Evolutionary conservation across 352 stramenopile species (phyloP), one percentile per base, ranked within the genome.

Genomic region (Lagenidium sp.): DNA sequence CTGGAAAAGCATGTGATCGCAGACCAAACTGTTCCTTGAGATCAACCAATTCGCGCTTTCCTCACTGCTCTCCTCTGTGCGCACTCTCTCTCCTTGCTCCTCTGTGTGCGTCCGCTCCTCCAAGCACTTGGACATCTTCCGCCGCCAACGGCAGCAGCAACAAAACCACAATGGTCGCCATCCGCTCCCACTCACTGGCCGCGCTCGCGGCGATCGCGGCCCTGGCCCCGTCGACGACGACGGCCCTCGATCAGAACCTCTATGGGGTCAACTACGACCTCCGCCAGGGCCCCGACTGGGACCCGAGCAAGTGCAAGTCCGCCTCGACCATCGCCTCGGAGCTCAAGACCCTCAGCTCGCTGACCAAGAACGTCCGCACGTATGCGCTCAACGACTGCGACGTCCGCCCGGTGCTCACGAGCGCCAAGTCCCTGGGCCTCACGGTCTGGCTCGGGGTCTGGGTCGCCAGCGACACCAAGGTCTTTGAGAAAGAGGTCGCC

Each of bases 201-300:
- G 28, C 28, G 8, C 28, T 32, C 28, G 8, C 28, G 8, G 28
- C 46, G 12, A 34, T 60, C 26, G 11, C 53, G 22, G 60, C 68
- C 36, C 34, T 76, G 44, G 50, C 74, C 30, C 48, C 47, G 13
- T 45, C 50, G 10, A 44, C 58, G 15, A 25, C 69, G 4, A 44
- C 48, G n/a, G 76, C 76, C 48, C 58, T 88, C 36, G 74, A 89
- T 60, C 62, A 82, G 60, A 53, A 68, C 56, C 65, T 92, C 44
- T 84, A 86, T 47, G 79, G 79, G 4, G 43, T 92, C 55, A 92
- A 92, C 65, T 92, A 86, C 57, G 78, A 92, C 53, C 51, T 87
- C 49, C 79, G 79, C 32, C 71, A 84, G 37, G 76, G 76, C 20
- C 48, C 79, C 0, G 79, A 92, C 73, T 92, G 76, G 76, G 79